A percentile compares a stretch with the other conserved stretches of the same genome.
phyloP scores from a whole-genome alignment of 2,329 filamentous ascomycete species.

The Paracorniculantispora psalliotae region DNA sequence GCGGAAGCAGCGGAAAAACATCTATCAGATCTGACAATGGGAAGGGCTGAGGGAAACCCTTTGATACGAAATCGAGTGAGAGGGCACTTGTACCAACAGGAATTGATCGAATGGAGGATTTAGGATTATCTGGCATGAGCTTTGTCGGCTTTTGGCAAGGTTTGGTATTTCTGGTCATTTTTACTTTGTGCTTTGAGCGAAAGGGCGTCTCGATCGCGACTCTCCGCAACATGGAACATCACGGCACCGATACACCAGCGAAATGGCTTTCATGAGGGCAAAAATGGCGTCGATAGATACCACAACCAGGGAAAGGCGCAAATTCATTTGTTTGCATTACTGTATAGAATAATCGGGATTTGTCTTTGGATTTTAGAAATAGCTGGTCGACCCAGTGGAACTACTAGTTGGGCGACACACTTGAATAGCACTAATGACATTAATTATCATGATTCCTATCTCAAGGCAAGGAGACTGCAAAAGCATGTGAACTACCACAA shows the following conservation, averaged over 20 bases:
- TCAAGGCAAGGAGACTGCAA: neutral
- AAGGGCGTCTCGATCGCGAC: neutral
- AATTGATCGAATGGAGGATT: too few relatives aligned
- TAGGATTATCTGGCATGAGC: neutral
- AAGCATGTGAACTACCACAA: neutral
- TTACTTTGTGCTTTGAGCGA: neutral
- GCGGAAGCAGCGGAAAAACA: neutral
- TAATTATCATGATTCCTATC: neutral
- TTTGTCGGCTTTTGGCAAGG: neutral
- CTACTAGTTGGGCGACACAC: neutral
- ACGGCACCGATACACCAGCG: neutral
- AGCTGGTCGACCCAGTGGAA: neutral
- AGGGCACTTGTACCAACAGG: neutral
- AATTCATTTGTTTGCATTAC: neutral
- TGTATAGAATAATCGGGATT: neutral
- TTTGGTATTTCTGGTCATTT: neutral
- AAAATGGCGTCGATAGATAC: neutral
- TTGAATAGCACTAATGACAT: neutral
- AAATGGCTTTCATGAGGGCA: neutral
- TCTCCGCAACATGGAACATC: neutral
- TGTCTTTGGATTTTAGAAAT: neutral
- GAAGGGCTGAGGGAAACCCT: neutral
- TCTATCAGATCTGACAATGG: neutral
- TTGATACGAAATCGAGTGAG: neutral
- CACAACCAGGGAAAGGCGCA: neutral